phyloP scores from a whole-genome alignment of 805 yeast genomes.

The Candida mattraensis region DNA sequence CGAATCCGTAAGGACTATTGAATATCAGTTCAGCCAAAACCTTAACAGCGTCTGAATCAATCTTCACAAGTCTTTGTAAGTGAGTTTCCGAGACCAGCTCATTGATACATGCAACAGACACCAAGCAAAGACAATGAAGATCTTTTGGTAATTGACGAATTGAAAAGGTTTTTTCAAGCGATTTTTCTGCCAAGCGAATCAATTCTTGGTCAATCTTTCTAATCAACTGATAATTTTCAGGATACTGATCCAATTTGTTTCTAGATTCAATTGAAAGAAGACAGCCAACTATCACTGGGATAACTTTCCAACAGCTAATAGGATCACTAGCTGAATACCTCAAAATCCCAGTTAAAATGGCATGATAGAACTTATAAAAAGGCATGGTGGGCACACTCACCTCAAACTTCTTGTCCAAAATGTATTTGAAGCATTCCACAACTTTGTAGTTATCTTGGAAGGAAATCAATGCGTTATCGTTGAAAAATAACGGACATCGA shows the following conservation, averaged over 20 bases:
- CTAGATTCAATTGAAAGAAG: conserved; percentile 35
- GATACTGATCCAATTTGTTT: conserved; percentile 25
- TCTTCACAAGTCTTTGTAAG: conserved; percentile 8
- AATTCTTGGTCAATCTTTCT: conserved; percentile 20
- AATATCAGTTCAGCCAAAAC: conserved; percentile 18
- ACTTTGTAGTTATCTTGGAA: conserved; percentile 39
- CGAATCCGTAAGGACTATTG: conserved; percentile 25
- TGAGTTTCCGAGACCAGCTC: conserved; percentile 11
- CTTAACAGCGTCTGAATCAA: conserved; percentile 19
- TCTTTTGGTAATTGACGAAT: conserved; percentile 12
- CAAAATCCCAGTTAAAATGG: conserved; percentile 36
- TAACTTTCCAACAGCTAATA: conserved; percentile 42
- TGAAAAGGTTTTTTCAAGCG: conserved; percentile 9
- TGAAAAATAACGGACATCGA: conserved; percentile 40
- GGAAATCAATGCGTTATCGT: conserved; percentile 19
- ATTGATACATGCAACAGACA: conserved; percentile 19
- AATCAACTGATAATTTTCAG: conserved; percentile 26
- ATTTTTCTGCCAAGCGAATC: conserved; percentile 11
- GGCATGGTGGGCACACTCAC: conserved; percentile 50
- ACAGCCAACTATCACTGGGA: conserved; percentile 50
- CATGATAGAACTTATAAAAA: conserved; percentile 42
- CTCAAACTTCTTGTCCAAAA: conserved; percentile 44
- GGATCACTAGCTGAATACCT: conserved; percentile 29
- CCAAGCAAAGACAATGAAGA: conserved; percentile 13
- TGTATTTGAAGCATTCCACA: conserved; percentile 48